Percentiles rank a stretch among this genome's conserved stretches.
Conservation (phyloP, 345 rosid genomes). For the Boechera retrofracta region DNA sequence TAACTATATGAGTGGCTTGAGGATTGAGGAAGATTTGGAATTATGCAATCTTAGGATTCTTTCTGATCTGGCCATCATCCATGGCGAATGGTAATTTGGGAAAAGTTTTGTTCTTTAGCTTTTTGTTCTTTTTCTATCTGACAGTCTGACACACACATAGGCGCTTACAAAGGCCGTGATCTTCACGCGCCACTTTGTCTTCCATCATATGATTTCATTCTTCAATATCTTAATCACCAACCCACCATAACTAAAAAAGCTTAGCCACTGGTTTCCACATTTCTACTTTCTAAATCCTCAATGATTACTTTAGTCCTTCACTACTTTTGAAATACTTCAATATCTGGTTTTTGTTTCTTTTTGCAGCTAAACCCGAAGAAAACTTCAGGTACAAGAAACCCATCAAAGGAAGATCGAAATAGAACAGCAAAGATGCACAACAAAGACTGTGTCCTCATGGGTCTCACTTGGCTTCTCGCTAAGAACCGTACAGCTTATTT, state of each 20-base stretch:
- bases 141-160: conserved; percentile 33
- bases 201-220: conserved; percentile 16
- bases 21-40: conserved; percentile 25
- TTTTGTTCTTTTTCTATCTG: conserved; percentile 39
- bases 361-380: conserved; percentile 64
- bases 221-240: conserved; percentile 34
- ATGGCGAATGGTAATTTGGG: conserved; percentile 37
- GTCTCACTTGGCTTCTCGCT: conserved; percentile 93
- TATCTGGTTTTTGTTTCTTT: neutral
- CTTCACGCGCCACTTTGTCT: conserved; percentile 19
- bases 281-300: conserved; percentile 9
- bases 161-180: neutral
- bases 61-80: conserved; percentile 35
- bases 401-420: conserved; percentile 51
- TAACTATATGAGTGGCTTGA: neutral
- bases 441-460: conserved; percentile 94
- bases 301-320: conserved; percentile 9
- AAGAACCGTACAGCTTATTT: conserved; percentile 80
- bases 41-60: conserved; percentile 39
- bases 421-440: conserved; percentile 82
- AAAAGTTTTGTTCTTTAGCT: conserved; percentile 43
- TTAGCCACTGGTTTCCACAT: conserved; percentile 32
- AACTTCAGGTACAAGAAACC: conserved; percentile 61
- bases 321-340: too few relatives aligned
- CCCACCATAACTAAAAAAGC: conserved; percentile 32